Evolutionary conservation across 257 asterid species (phyloP), one percentile per base, ranked within the genome.

Genomic region (Fraxinus americana): DNA sequence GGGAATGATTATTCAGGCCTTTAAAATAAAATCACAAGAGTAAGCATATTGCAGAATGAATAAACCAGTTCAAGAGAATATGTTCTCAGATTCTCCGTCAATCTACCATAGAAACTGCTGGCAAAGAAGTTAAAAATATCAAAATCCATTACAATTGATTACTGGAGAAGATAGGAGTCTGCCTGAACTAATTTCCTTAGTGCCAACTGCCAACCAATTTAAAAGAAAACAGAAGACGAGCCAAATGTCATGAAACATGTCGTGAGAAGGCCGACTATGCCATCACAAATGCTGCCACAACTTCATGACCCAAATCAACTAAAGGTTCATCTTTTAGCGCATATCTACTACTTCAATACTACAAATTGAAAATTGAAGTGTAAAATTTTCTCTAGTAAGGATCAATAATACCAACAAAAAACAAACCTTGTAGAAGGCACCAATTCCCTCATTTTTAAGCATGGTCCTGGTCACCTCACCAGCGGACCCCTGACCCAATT

Each of bases 401-500:
- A 57, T 63, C 69, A 63, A 63, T 4, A 61, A 63, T 5, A 25
- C 34, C 29, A 63, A 27, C 34, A 10, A 63, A 63, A 41, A 70
- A 83, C 93, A 43, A 78, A 95, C 99, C 92, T 96, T 93, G 88
- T 96, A 96, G 75, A 96, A 92, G 69, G 97, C 97, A 76, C 94
- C 94, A 45, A 89, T 2, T 7, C 98, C 99, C 43, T 96, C 95
- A 71, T 93, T 93, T 74, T 91, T 90, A 39, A 96, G 87, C 99
- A 96, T 93, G 84, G 17, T 90, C 79, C 70, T 87, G 11, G 99
- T 83, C 73, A 96, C 94, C 4, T 66, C 83, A n/a, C 17, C 90
- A 2, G 97, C 99, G 76, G 98, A 96, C 78, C 99, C 98, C 79
- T 96, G 97, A 25, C 99, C 98, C 91, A 96, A 83, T 78, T 96